Evolutionary conservation across 78 protist species (phyloP), one percentile per base, ranked within the genome.

Genomic region (Emiliania huxleyi): DNA sequence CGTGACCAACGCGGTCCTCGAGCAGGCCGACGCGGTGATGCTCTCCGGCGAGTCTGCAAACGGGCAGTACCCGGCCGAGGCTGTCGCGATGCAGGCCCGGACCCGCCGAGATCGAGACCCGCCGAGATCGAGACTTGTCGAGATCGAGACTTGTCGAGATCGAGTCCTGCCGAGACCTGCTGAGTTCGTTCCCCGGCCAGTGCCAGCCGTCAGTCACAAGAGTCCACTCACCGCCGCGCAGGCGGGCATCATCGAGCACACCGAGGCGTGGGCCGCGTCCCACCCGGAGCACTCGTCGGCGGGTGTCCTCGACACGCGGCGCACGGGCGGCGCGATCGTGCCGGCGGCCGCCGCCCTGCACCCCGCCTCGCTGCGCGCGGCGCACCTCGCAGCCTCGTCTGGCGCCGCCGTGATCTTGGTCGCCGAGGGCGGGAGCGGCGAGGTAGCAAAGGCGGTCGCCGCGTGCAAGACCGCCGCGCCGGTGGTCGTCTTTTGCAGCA

Each of bases 21-120:
- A 97, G 8, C 97, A 97, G 22, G 96, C 98, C 8, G 98, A 97
- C 55, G 91, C 95, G 62, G 97, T 97, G 46, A 97, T 97, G 98
- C 95, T 97, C 29, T 94, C 96, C 3, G 98, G 97, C 21, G 98
- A 97, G 94, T 95, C 97, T 0, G 96, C 98, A 40, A 95, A 93
- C 85, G 98, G 97, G 12, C 1, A 44, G 45, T 49, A 11, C 25
- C 90, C 90, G 38, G 33, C 1, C 81, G 35, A 26, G 42, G 35
- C 81, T 4, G 81, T 71, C 22, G 81, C 81, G 42, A 71, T 71
- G 81, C 81, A 71, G 81, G 81, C n/a, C 40, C 62, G 15, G 8
- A 19, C 62, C 8, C 62, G 62, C 62, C 62, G n/a, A n/a, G n/a
- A n/a, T n/a, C n/a, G n/a, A n/a, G n/a, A n/a, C n/a, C n/a, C n/a